Conservation (phyloP, 129 eudicot genomes). For the Artemisia annua region DNA sequence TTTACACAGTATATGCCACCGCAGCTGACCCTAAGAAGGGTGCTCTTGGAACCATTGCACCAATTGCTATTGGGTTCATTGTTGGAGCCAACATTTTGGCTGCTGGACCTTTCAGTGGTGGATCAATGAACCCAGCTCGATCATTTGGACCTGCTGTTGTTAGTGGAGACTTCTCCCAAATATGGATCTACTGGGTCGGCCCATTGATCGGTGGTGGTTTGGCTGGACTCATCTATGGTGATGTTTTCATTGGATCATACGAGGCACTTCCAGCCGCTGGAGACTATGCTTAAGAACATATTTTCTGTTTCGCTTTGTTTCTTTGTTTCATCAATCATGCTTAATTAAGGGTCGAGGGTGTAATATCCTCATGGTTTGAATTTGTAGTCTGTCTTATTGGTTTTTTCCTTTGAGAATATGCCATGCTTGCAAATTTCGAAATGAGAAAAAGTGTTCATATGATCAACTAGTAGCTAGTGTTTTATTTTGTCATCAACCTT, state of each 20-base stretch:
- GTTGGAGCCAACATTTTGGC: constrained; percentile 90
- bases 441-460: no score
- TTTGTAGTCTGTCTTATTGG: no score
- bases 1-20: constrained; percentile 61
- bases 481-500: no score
- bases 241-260: constrained; percentile 51
- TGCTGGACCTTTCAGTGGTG: constrained; percentile 77
- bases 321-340: no score
- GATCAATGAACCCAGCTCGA: constrained; percentile 90
- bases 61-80: constrained; percentile 76
- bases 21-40: constrained; percentile 80
- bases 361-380: no score
- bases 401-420: no score
- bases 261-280: constrained; percentile 40
- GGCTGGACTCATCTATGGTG: constrained; percentile 53
- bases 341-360: no score
- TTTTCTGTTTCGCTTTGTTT: background rate
- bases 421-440: no score
- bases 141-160: constrained; percentile 76
- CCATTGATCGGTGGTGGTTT: constrained; percentile 70
- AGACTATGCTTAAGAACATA: constrained; percentile 35
- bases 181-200: constrained; percentile 77
- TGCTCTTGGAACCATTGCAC: constrained; percentile 49
- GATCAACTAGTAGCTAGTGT: no score
- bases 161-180: constrained; percentile 52